Evolutionary conservation across 192 early-diverging fungal species (phyloP), one percentile per base, ranked within the genome.

Genomic region (Funneliformis geosporum): DNA sequence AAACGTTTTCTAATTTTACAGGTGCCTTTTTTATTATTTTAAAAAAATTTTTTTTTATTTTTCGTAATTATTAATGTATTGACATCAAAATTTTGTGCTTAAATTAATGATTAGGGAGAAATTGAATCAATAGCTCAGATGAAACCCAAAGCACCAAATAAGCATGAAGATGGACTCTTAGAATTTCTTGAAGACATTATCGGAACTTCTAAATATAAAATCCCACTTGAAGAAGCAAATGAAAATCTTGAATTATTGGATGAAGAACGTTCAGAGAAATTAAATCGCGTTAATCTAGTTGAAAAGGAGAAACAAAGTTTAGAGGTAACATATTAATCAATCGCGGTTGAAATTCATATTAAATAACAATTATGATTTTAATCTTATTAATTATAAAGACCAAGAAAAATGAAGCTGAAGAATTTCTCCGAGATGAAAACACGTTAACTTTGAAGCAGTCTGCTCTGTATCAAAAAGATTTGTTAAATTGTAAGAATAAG

Each of bases 121-220:
- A 96, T 99, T n/a, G 98, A 98, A 83, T 97, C 95, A 21, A 99
- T 98, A 73, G 87, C 97, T 10, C 91, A 95, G 73, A 99, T 99
- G 98, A 98, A 98, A 83, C 90, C 98, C 8, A 98, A 97, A 83
- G 97, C 93, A n/a, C 90, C 91, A 76, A 95, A 83, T 44, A 97
- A 97, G 38, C 87, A 94, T 82, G 98, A 99, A 73, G 97, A 98
- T 76, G 98, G 97, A 1, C 84, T 50, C 88, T n/a, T 98, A 6
- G 97, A 99, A 83, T 99, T 97, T 83, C 85, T 99, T 38, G 98
- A 99, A 83, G 98, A 99, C 82, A 98, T 98, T 67, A 98, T 99
- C 44, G 98, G n/a, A 16, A 99, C 97, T 1, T 91, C 92, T 0
- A 84, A n/a, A 85, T 82, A 97, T 97, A 85, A 87, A 86, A 23